Percentiles rank a stretch among this genome's conserved stretches.
Evolutionary conservation across 179 eudicot species (phyloP).

Genomic region (Patellifolia procumbens): DNA sequence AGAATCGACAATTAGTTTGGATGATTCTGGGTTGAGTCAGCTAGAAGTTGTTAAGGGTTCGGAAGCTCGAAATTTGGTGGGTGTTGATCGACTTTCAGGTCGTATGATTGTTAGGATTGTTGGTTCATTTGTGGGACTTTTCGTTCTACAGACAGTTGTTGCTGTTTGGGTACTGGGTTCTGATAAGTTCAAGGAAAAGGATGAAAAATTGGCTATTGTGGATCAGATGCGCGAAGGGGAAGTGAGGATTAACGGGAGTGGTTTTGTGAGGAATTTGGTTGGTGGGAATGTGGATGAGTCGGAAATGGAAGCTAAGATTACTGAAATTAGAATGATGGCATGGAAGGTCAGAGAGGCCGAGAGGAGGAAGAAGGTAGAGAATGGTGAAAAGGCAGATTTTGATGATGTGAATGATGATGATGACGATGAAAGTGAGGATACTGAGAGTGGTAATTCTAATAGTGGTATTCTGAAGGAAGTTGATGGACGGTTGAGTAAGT

Average conservation of each 20-base stretch:
- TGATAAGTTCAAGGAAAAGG: conserved; percentile 35
- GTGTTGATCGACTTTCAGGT: conserved; percentile 32
- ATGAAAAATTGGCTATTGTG: conserved; percentile 24
- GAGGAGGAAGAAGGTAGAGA: conserved; percentile 34
- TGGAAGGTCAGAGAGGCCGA: conserved; percentile 66
- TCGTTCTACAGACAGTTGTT: conserved; percentile 59
- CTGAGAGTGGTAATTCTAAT: conserved; percentile 31
- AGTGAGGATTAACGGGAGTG: conserved; percentile 24
- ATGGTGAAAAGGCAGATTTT: conserved; percentile 12
- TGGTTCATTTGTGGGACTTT: conserved; percentile 60
- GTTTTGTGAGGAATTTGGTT: conserved; percentile 24
- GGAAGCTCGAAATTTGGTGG: conserved; percentile 11
- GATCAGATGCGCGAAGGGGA: conserved; percentile 16
- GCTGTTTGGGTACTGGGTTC: conserved; percentile 55
- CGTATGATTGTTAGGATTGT: conserved; percentile 43
- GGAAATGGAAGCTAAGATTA: conserved; percentile 54
- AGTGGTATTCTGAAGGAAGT: conserved; percentile 67
- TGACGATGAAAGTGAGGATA: conserved; percentile 26
- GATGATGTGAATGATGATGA: conserved; percentile 31
- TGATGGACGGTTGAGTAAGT: conserved; percentile 42
- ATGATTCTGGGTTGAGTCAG: conserved; percentile 21
- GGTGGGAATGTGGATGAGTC: conserved; percentile 37
- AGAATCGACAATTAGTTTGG: conserved; percentile 7
- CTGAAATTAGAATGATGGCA: conserved; percentile 75
- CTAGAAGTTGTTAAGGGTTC: conserved; percentile 24